These are phyloP conservation scores for Mollisiaceae sp. DNA, from an alignment of 2,329 filamentous ascomycete species.

Conservation along the genomic window DNA sequence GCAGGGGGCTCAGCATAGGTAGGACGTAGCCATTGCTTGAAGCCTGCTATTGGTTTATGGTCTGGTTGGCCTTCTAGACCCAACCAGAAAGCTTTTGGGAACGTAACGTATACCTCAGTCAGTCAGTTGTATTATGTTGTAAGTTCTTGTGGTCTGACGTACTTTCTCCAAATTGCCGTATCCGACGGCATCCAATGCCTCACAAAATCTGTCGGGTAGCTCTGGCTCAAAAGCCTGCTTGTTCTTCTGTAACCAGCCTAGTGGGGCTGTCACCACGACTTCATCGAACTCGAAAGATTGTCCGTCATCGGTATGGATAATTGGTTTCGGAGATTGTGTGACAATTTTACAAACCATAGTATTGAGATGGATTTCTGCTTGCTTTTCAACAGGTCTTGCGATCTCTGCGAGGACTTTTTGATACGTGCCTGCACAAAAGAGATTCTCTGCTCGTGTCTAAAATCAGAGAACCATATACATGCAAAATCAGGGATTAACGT, in stretches of 20 bases:
- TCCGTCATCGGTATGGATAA: slow-evolving; percentile 29
- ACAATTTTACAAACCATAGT: slow-evolving; percentile 34
- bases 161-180: slow-evolving; percentile 57
- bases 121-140: neutral
- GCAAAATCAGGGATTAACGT: slow-evolving; percentile 16
- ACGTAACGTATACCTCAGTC: slow-evolving; percentile 52
- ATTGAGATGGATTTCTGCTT: slow-evolving; percentile 34
- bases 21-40: slow-evolving; percentile 66
- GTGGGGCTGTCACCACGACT: slow-evolving; percentile 56
- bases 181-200: slow-evolving; percentile 55
- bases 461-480: neutral
- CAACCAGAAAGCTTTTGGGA: slow-evolving; percentile 67
- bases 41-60: slow-evolving; percentile 46
- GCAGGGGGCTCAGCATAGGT: slow-evolving; percentile 57
- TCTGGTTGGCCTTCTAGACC: slow-evolving; percentile 17
- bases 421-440: slow-evolving; percentile 43
- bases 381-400: slow-evolving; percentile 34
- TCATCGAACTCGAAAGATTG: slow-evolving; percentile 43
- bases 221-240: slow-evolving; percentile 49
- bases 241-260: slow-evolving; percentile 55
- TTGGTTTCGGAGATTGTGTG: slow-evolving; percentile 18
- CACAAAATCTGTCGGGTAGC: slow-evolving; percentile 48
- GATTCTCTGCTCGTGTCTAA: slow-evolving; percentile 33
- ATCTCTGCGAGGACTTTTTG: slow-evolving; percentile 39
- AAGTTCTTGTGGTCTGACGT: neutral